Conservation (phyloP, 2,329 filamentous ascomycete genomes). For the Rugonectria rugulosa region DNA sequence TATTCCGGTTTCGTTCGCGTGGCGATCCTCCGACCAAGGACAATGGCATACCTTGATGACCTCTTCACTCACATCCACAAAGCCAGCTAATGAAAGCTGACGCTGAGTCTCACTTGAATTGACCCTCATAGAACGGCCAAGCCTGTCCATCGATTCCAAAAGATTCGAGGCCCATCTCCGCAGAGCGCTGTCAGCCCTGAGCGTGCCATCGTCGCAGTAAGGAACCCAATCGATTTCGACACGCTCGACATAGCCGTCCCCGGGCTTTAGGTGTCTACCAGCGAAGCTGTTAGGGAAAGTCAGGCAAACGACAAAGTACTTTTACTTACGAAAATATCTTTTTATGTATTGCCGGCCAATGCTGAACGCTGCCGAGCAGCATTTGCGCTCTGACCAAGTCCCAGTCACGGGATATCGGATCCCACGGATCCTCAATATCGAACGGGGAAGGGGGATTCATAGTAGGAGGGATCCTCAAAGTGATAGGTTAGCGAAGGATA, state of each 20-base stretch:
- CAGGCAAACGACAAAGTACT: constrained; percentile 5
- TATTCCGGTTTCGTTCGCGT: constrained; percentile 70
- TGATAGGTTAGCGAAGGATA: neutral
- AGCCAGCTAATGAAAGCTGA: constrained; percentile 71
- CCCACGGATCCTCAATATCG: constrained; percentile 76
- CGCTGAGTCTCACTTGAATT: constrained; percentile 56
- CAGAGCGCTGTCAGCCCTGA: constrained; percentile 54
- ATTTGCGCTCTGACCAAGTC: constrained; percentile 82
- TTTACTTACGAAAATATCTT: constrained; percentile 66
- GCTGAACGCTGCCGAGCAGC: constrained; percentile 75
- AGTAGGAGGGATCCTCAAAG: constrained; percentile 70
- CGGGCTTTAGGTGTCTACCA: constrained; percentile 73
- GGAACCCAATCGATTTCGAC: neutral
- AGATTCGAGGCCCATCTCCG: neutral
- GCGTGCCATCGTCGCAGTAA: constrained; percentile 31
- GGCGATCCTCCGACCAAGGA: constrained; percentile 69
- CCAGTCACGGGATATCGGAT: constrained; percentile 56
- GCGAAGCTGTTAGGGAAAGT: neutral
- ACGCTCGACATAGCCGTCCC: constrained; percentile 56
- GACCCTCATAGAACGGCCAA: neutral
- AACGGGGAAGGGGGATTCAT: constrained; percentile 54
- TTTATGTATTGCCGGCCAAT: constrained; percentile 75
- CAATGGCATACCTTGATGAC: constrained; percentile 73
- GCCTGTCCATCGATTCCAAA: neutral
- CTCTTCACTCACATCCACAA: constrained; percentile 75